These are phyloP conservation scores for Rhodomyrtus tomentosa DNA, from an alignment of 345 rosid genomes.

Conservation along the genomic window DNA sequence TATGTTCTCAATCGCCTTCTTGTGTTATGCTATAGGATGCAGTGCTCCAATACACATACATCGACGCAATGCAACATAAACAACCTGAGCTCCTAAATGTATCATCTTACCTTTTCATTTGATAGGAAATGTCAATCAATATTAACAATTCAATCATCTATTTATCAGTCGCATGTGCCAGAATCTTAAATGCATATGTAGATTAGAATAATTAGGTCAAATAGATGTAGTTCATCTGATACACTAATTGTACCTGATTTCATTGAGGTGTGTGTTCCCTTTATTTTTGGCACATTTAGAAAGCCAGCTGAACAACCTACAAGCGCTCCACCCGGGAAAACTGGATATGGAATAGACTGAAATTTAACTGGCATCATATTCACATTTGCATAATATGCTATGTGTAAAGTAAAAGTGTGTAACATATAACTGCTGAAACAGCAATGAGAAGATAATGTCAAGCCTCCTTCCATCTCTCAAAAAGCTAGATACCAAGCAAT, in stretches of 20 bases:
- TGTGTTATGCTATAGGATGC: not conserved
- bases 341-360: conserved; percentile 99
- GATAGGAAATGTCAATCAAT: not conserved
- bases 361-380: conserved; percentile 78
- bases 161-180: not conserved
- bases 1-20: not conserved
- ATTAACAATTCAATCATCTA: not conserved
- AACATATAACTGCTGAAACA: not conserved
- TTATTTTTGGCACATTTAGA: conserved; percentile 91
- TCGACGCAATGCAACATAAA: not conserved
- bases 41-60: not conserved
- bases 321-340: conserved; percentile 95
- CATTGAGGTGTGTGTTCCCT: conserved; percentile 99
- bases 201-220: not conserved
- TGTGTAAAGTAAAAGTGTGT: not conserved
- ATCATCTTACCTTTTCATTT: not conserved
- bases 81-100: not conserved
- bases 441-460: not conserved
- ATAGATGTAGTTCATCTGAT: not conserved
- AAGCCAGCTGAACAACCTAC: conserved; percentile 97
- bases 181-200: not conserved
- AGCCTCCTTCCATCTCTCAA: not conserved
- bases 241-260: conserved; percentile 56
- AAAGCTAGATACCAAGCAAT: not conserved
- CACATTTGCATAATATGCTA: conserved; percentile 17